Percentiles rank a stretch among this genome's conserved stretches.
phyloP scores from a whole-genome alignment of 163 green algal species.

The Scenedesmus sp. region DNA sequence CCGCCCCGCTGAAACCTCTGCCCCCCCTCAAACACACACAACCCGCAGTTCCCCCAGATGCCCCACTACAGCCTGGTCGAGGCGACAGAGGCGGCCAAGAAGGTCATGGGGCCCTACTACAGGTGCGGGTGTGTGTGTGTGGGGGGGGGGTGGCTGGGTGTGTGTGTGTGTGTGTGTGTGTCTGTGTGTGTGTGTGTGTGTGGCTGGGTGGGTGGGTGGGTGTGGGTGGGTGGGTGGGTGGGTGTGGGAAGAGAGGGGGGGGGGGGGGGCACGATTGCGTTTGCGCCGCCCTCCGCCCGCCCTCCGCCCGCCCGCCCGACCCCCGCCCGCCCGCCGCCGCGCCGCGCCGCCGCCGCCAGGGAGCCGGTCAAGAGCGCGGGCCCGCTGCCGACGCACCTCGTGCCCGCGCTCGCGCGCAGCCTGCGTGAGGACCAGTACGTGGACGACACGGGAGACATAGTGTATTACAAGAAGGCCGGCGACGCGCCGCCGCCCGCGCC shows the following conservation, averaged over 20 bases:
- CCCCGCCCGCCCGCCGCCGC: slow-evolving; percentile 34
- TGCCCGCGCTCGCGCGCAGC: slow-evolving; percentile 76
- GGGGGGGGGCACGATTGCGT: too few species aligned
- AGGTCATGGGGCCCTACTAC: slow-evolving; percentile 91
- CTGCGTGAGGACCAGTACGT: slow-evolving; percentile 91
- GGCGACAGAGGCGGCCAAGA: slow-evolving; percentile 80
- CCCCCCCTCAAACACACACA: neutral
- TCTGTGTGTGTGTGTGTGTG: too few species aligned
- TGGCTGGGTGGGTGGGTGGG: too few species aligned
- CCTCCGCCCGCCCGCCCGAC: too few species aligned
- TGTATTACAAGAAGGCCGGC: slow-evolving; percentile 80
- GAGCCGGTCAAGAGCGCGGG: slow-evolving; percentile 78
- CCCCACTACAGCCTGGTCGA: slow-evolving; percentile 87
- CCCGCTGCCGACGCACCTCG: slow-evolving; percentile 54
- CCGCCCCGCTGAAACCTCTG: neutral
- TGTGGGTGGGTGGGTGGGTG: too few species aligned
- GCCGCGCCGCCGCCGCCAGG: too few species aligned
- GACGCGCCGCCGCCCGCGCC: too few species aligned
- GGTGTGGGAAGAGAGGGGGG: too few species aligned
- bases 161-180: too few species aligned
- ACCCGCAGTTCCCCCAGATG: slow-evolving; percentile 69
- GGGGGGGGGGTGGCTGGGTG: too few species aligned
- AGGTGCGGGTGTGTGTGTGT: slow-evolving; percentile 26
- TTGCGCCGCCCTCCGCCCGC: too few species aligned
- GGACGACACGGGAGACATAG: slow-evolving; percentile 74